Percentiles rank a stretch among this genome's conserved stretches.
These are phyloP conservation scores for Suillus lakei DNA, from an alignment of 768 basidiomycete genomes.

Conservation along the genomic window DNA sequence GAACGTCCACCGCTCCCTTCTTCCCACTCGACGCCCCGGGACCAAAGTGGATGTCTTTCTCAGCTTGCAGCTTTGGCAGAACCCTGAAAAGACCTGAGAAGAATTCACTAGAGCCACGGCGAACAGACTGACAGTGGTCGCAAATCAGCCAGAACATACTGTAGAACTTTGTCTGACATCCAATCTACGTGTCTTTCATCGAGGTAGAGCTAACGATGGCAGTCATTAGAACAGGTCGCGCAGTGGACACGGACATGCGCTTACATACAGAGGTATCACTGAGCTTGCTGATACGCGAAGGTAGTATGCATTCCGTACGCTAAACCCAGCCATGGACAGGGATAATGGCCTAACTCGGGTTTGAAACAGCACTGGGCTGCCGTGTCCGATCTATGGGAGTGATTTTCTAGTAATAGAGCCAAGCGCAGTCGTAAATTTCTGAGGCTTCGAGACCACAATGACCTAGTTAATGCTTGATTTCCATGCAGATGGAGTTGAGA, in stretches of 20 bases:
- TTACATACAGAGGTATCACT: slow-evolving; percentile 81
- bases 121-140: slow-evolving; percentile 60
- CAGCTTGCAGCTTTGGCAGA: slow-evolving; percentile 65
- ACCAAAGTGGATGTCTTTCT: slow-evolving; percentile 51
- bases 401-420: not conserved
- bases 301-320: slow-evolving; percentile 79
- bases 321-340: slow-evolving; percentile 42
- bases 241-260: slow-evolving; percentile 18
- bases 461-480: not conserved
- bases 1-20: slow-evolving; percentile 79
- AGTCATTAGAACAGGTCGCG: slow-evolving; percentile 8
- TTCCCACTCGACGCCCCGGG: slow-evolving; percentile 49
- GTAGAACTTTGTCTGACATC: slow-evolving; percentile 87
- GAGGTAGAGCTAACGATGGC: slow-evolving; percentile 66
- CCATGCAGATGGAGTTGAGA: not conserved
- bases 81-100: slow-evolving; percentile 49
- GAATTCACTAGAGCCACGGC: not conserved
- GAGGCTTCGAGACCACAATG: not conserved
- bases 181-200: slow-evolving; percentile 88
- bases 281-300: slow-evolving; percentile 75
- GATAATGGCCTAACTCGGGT: slow-evolving; percentile 3
- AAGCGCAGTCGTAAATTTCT: not conserved
- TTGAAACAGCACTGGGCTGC: not conserved
- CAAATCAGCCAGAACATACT: slow-evolving; percentile 80
- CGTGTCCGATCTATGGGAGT: not conserved